These are phyloP conservation scores for Candida krabiensis DNA, from an alignment of 805 yeast genomes.

Conservation along the genomic window DNA sequence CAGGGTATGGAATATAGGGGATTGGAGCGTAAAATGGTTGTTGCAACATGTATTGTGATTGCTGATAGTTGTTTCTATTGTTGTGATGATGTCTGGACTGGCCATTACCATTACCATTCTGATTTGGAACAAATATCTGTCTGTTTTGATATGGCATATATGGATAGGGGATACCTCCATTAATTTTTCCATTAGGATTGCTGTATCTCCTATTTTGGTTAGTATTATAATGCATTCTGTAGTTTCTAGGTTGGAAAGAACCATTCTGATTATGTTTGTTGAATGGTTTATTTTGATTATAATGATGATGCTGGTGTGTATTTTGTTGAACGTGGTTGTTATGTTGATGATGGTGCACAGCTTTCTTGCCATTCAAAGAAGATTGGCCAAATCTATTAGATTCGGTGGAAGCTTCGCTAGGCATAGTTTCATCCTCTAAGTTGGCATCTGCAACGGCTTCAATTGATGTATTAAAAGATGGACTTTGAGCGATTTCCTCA, in stretches of 20 bases:
- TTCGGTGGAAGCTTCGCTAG: not conserved
- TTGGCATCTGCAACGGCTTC: not conserved
- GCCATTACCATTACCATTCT: conserved; percentile 19
- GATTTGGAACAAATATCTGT: conserved; percentile 24
- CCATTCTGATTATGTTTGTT: conserved; percentile 16
- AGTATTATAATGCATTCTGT: conserved; percentile 19
- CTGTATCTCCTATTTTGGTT: conserved; percentile 23
- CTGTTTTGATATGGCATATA: conserved; percentile 24
- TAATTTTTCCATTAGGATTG: conserved; percentile 21
- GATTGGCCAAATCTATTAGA: too few relatives aligned
- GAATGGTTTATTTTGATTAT: conserved; percentile 13
- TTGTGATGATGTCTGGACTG: conserved; percentile 19
- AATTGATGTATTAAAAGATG: not conserved
- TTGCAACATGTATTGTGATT: conserved; percentile 24
- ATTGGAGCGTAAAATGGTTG: conserved; percentile 25
- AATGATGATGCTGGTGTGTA: conserved; percentile 3
- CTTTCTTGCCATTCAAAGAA: not conserved
- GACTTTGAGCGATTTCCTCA: not conserved
- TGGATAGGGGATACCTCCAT: conserved; percentile 21
- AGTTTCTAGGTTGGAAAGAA: conserved; percentile 22
- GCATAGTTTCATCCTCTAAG: not conserved
- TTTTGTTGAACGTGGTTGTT: conserved; percentile 10
- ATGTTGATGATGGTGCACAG: conserved; percentile 5
- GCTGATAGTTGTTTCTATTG: conserved; percentile 19
- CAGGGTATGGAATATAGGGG: conserved; percentile 25